Evolutionary conservation across 2,329 filamentous ascomycete species (phyloP), one percentile per base, ranked within the genome.

Genomic region (Chalaropsis thielavioides): DNA sequence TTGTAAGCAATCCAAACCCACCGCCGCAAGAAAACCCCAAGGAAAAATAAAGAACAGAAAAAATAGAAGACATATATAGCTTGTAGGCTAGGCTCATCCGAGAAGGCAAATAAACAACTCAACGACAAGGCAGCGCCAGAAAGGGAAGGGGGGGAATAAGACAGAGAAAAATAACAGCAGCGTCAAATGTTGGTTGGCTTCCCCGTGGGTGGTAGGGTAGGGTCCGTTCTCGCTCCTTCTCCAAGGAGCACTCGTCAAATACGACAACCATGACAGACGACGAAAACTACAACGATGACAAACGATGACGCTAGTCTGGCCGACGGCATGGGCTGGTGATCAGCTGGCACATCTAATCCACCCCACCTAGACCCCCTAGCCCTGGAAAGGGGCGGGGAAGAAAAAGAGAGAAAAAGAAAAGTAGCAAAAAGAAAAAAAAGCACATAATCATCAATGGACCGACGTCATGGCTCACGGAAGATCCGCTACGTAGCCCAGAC

Each of bases 401-500:
- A 27, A 38, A 56, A 24, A 43, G 13, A 41, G 31, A 7, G 15
- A 3, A 60, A 4, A 60, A 41, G 13, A 44, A 27, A 46, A 61
- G 38, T 13, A 43, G 15, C 15, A 43, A 27, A 17, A 41, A 43
- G 38, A n/a, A 43, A 27, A 17, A 41, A 43, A 19, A n/a, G 22
- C 35, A 44, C 19, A 61, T 13, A 43, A 35, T n/a, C 40, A 24
- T 27, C 40, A 61, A 17, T 10, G 22, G 19, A 19, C 11, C 31
- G 22, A 11, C 38, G 35, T 61, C 22, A 44, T 27, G 8, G 22
- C 41, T 31, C 15, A 46, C 17, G 54, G 22, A 15, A 82, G 70
- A 70, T 83, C 81, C 7, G 76, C 77, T 1, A 81, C 80, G 78
- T 79, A 84, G 1, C 81, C 82, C 78, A 84, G 76, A 38, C 69